phyloP scores from a whole-genome alignment of 2,329 filamentous ascomycete genomes.

The Pestalotiopsis sp. region DNA sequence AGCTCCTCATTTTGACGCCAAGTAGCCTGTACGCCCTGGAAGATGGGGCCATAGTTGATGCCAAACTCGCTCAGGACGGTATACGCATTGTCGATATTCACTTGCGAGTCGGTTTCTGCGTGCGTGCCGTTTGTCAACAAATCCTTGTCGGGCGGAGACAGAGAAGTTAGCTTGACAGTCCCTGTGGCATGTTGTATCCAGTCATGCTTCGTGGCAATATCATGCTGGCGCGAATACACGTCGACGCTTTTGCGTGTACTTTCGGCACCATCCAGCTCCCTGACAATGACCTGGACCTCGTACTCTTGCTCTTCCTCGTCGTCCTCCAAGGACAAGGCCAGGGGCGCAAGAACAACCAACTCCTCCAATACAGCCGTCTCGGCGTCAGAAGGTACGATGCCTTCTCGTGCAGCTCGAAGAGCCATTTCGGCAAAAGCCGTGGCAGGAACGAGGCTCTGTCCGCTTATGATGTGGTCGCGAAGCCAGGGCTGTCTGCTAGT shows the following conservation, averaged over 20 bases:
- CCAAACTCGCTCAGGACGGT: not conserved
- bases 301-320: constrained; percentile 1
- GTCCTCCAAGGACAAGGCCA: constrained; percentile 2
- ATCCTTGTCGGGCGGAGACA: not conserved
- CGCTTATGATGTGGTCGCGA: not conserved
- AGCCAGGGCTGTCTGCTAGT: constrained; percentile 2
- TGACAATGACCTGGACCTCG: constrained; percentile 1
- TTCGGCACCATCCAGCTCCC: not conserved
- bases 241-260: not conserved
- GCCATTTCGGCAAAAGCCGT: constrained; percentile 7
- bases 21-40: not conserved
- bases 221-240: not conserved
- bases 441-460: constrained; percentile 4
- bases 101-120: not conserved
- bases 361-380: constrained; percentile 2
- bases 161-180: not conserved
- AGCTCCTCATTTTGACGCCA: constrained; percentile 6
- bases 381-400: not conserved
- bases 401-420: not conserved
- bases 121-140: constrained; percentile 4
- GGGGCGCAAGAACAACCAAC: not conserved
- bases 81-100: not conserved
- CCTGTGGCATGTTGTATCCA: constrained; percentile 10
- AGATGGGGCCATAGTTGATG: constrained; percentile 5
- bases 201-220: not conserved